Evolutionary conservation across 2,329 filamentous ascomycete species (phyloP), one percentile per base, ranked within the genome.

Genomic region (Diaporthe citrichinensis): DNA sequence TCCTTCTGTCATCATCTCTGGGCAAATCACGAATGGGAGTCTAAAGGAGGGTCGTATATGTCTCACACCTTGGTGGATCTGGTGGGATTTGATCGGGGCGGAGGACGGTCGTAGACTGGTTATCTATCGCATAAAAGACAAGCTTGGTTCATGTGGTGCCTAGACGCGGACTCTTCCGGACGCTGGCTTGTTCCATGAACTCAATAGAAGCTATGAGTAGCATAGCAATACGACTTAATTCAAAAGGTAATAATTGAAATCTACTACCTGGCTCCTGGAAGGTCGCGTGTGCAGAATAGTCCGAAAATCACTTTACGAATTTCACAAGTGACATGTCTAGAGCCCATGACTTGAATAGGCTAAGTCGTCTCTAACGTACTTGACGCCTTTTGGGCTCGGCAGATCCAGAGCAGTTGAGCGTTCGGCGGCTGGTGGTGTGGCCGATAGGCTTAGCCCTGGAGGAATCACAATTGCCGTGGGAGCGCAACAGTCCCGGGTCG

Each of bases 11-110:
- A 55, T 55, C 28, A 36, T 25, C 14, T 23, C 34, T 39, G 39
- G 34, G 59, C 71, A 73, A 57, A 55, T 34, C 46, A 61, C 36
- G 59, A 20, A 55, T 55, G 49, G 58, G 71, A 65, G 65, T 73
- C 25, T 34, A 23, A 41, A 61, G 44, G 49, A 53, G n/a, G 34
- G 25, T 36, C 46, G 23, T 25, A 44, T 46, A 34, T 57, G 71
- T 73, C 55, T 39, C 28, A 69, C 65, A 46, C 49, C 17, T 25
- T 14, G 34, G n/a, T 28, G 36, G 25, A n/a, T 65, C 41, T n/a
- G 59, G 46, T 44, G 23, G 58, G 25, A 65, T 25, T 36, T 65
- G 58, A 53, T 39, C 12, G 39, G 36, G 41, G 49, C 14, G 25
- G 39, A 17, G n/a, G 49, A n/a, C 31, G 25, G 39, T 73, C 17